These are phyloP conservation scores for Tolypocladium paradoxum DNA, from an alignment of 2,329 filamentous ascomycete genomes.

Conservation along the genomic window DNA sequence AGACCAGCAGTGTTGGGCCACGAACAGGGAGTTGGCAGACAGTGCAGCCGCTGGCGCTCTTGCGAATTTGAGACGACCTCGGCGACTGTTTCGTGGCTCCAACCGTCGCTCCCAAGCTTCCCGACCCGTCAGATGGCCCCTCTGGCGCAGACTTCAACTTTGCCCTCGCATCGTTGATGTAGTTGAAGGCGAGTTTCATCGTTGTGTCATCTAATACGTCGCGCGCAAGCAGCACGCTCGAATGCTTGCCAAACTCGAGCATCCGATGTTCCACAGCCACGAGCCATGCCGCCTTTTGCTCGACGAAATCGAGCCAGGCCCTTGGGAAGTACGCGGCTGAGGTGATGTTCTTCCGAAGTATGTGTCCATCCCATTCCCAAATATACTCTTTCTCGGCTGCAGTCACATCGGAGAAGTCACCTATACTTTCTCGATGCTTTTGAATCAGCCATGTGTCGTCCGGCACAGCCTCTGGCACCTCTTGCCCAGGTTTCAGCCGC, in stretches of 20 bases:
- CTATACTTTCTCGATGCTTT: conserved; percentile 46
- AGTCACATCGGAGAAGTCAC: conserved; percentile 46
- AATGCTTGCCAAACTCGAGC: conserved; percentile 44
- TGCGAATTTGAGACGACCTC: conserved; percentile 25
- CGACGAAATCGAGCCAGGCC: conserved; percentile 40
- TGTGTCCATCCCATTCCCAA: conserved; percentile 46
- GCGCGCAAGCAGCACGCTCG: conserved; percentile 38
- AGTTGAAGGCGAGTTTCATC: conserved; percentile 29
- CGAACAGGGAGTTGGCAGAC: conserved; percentile 37
- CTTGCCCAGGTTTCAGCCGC: conserved; percentile 35
- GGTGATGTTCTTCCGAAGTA: conserved; percentile 38
- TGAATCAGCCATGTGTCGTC: conserved; percentile 46
- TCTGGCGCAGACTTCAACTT: conserved; percentile 9
- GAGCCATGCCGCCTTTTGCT: conserved; percentile 42
- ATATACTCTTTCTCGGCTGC: conserved; percentile 47
- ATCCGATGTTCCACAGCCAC: conserved; percentile 34
- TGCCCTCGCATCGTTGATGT: conserved; percentile 31
- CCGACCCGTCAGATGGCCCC: not conserved
- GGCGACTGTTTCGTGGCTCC: conserved; percentile 15
- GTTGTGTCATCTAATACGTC: conserved; percentile 33
- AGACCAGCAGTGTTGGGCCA: conserved; percentile 36
- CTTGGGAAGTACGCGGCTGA: conserved; percentile 41
- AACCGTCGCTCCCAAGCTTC: conserved; percentile 6
- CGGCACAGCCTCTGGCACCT: conserved; percentile 30
- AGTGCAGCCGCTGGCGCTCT: conserved; percentile 33